Base-by-base conservation (phyloP, 116 monocot genomes). In the Iris pallida region DNA sequence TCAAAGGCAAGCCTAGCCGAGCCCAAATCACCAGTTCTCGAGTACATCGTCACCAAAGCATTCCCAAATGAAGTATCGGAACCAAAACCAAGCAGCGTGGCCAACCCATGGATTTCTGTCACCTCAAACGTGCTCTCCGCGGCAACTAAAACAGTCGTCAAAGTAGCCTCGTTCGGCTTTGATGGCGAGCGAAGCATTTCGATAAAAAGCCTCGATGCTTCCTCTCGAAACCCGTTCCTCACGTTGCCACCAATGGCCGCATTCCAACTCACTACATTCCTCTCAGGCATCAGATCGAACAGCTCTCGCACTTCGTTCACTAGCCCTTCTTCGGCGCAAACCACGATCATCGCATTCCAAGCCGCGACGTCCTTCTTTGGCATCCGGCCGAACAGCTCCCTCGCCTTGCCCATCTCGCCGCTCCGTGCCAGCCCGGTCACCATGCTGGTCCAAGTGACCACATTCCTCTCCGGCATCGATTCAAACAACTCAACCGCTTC, bases 271-370 rank as follows among this genome's bases (percentile, higher is more conserved):
- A 81, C 62, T 18, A 76, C 57, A 57, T 85, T 56, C 47, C 55
- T 75, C 57, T 63, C 55, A 1, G 59, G 61, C 80, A 81, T 80
- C 15, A 6, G 6, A 43, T 78, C 68, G 16, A 85, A 85, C 20
- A 85, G 68, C 6, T 18, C n/a, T 10, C 44, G 68, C 2, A 78
- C 85, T n/a, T 74, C 68, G 11, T 20, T 40, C 43, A 75, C 53
- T 8, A 59, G 54, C 8, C 75, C 71, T 44, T 74, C 55, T 19
- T 73, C 49, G 11, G 51, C 9, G 53, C 80, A 80, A 5, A 74
- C 80, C 0, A 66, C 68, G 63, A 85, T 78, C 78, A 80, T 80
- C 2, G 81, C 77, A 47, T 85, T 81, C 81, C 85, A 85, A 7
- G 85, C 77, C 2, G 85, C 78, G 15, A 55, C 65, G 57, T 85